phyloP scores from a whole-genome alignment of 768 basidiomycete genomes.

The Cystobasidium ongulense region DNA sequence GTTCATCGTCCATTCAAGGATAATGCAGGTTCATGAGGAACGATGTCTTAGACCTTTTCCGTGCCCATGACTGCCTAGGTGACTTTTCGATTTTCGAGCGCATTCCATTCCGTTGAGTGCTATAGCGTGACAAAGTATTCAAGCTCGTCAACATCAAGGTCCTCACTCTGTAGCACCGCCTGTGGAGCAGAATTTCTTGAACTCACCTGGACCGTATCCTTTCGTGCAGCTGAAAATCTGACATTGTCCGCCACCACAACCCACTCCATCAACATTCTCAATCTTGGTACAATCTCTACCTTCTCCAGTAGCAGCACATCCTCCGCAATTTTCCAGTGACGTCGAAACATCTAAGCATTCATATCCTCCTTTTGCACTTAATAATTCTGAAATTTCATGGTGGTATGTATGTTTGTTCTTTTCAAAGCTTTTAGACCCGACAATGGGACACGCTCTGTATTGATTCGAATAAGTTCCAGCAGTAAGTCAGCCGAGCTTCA shows the following conservation, averaged over 20 bases:
- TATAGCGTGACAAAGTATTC: no score
- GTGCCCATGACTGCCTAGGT: neutral
- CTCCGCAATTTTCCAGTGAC: slow-evolving; percentile 68
- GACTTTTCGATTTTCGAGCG: neutral
- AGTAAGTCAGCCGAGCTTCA: no score
- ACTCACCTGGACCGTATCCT: slow-evolving; percentile 23
- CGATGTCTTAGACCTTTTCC: neutral
- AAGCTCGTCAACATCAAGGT: no score
- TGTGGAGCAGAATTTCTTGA: neutral
- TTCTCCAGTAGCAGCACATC: slow-evolving; percentile 58
- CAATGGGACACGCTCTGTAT: slow-evolving; percentile 17
- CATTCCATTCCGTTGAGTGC: slow-evolving; percentile 1
- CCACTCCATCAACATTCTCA: slow-evolving; percentile 48
- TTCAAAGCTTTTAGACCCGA: slow-evolving; percentile 17
- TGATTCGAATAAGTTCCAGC: neutral
- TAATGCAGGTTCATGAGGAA: neutral
- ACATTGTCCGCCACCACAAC: slow-evolving; percentile 26
- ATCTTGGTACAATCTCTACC: slow-evolving; percentile 69
- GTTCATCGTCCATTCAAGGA: no score
- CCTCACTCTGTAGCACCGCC: no score
- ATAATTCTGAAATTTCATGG: slow-evolving; percentile 7
- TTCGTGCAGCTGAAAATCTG: slow-evolving; percentile 26
- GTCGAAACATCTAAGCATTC: slow-evolving; percentile 53
- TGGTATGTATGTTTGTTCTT: neutral
- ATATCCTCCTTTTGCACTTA: slow-evolving; percentile 34